Conservation (phyloP, 345 rosid species). For the Anacardium occidentale region DNA sequence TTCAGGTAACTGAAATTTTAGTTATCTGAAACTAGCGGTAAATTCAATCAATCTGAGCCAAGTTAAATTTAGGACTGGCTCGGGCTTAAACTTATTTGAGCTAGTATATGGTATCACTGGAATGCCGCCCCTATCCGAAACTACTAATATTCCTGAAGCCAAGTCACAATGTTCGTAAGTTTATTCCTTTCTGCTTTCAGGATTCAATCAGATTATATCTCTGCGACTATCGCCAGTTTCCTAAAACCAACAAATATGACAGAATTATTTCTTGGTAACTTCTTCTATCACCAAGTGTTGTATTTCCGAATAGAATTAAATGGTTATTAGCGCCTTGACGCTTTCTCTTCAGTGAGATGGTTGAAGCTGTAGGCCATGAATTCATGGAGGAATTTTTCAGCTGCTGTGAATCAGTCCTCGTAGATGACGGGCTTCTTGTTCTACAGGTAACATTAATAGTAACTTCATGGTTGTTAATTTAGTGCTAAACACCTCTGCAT, state of each 20-base stretch:
- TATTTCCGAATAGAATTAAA: neutral
- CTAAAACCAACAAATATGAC: constrained; percentile 53
- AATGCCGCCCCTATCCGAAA: too few species aligned
- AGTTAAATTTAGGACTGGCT: too few species aligned
- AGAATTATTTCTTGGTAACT: constrained; percentile 83
- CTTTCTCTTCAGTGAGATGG: constrained; percentile 68
- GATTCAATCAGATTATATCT: constrained; percentile 62
- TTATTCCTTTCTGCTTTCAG: constrained; percentile 27
- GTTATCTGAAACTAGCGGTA: too few species aligned
- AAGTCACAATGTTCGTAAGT: neutral
- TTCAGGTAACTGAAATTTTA: constrained; percentile 45
- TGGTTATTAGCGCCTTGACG: neutral
- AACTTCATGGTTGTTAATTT: neutral
- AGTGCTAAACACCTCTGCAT: neutral
- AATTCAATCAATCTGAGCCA: too few species aligned
- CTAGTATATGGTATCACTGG: too few species aligned
- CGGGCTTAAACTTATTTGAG: too few species aligned
- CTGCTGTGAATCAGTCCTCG: constrained; percentile 70
- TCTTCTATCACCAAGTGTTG: neutral
- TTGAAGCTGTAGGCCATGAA: constrained; percentile 93
- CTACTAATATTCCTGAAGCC: neutral
- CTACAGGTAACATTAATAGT: constrained; percentile 55
- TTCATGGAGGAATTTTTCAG: constrained; percentile 80
- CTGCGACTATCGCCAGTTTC: constrained; percentile 76
- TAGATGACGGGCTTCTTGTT: constrained; percentile 72